Evolutionary conservation across 257 asterid species (phyloP), one percentile per base, ranked within the genome.

Genomic region (Solanum neorickii): DNA sequence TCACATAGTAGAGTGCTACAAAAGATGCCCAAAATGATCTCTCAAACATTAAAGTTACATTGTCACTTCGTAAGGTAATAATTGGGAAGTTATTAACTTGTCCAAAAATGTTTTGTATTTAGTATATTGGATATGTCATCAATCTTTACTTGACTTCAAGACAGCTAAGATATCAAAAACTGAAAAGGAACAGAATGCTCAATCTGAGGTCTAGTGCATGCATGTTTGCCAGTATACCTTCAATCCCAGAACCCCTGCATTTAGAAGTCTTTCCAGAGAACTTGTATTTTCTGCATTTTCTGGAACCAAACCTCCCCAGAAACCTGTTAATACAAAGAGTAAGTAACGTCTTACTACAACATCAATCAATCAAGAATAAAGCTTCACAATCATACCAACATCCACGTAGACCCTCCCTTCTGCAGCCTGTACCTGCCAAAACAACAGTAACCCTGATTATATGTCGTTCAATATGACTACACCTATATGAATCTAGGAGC

Each of bases 251-350:
- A 91, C 99, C 87, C 99, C 99, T 65, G 99, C 99, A 3, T 93
- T 90, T 59, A 97, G 94, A 92, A 97, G 99, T 86, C 89, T 93
- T 90, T 96, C 93, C 94, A 97, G 87, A 82, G 94, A 72, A 86
- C 95, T 93, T 62, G 92, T 83, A 47, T 97, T 96, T 90, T 88
- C 89, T 72, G 99, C 99, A 91, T 97, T 96, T 89, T 95, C 99
- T 16, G 99, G 99, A 66, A 96, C 99, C 65, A 97, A 91, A 82
- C 99, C 99, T 88, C 99, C 99, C 99, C 99, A 97, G 83, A 97
- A 97, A 87, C 99, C 99, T 97, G 92, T 87, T 85, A 41, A 82
- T 56, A 80, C 49, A 82, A 82, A 69, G 74, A 77, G 23, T 23
- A 35, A 84, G 86, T 46, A 47, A 5, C 66, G 12, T 6, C 66